Percentiles rank a stretch among this genome's conserved stretches.
Evolutionary conservation across 805 yeast species (phyloP).

Genomic region (Kodamaea laetipori): DNA sequence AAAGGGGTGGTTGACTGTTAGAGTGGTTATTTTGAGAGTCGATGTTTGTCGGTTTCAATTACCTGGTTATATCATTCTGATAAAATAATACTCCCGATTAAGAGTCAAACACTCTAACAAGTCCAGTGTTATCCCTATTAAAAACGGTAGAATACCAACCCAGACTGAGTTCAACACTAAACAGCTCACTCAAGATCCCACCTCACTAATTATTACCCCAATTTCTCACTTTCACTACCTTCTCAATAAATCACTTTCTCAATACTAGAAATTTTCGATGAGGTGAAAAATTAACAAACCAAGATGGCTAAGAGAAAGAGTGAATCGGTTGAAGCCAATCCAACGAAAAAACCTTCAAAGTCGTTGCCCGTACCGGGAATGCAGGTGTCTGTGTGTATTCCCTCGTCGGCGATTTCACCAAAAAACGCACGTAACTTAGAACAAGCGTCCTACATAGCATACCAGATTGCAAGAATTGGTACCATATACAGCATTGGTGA

Average conservation of each 20-base stretch:
- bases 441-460: slow-evolving; percentile 71
- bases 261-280: slow-evolving; percentile 8
- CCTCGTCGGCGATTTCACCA: slow-evolving; percentile 60
- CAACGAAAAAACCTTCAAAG: slow-evolving; percentile 36
- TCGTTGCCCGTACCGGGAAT: slow-evolving; percentile 17
- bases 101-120: too few species aligned
- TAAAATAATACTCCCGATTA: too few species aligned
- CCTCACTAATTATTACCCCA: too few species aligned
- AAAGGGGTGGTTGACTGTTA: background rate
- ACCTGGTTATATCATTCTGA: too few species aligned
- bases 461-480: slow-evolving; percentile 78
- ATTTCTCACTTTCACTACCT: too few species aligned
- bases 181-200: too few species aligned
- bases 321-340: slow-evolving; percentile 19
- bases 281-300: slow-evolving; percentile 5
- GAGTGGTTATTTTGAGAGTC: background rate
- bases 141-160: too few species aligned
- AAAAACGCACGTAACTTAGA: slow-evolving; percentile 64
- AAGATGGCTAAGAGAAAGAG: slow-evolving; percentile 27
- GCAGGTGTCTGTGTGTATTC: slow-evolving; percentile 67
- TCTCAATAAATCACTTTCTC: too few species aligned
- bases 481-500: slow-evolving; percentile 72
- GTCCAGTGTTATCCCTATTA: too few species aligned
- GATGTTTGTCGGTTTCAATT: too few species aligned
- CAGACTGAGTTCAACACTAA: too few species aligned